Evolutionary conservation across 768 basidiomycete genomes (phyloP), one percentile per base, ranked within the genome.

Genomic region (Guyanaporus albipodus): DNA sequence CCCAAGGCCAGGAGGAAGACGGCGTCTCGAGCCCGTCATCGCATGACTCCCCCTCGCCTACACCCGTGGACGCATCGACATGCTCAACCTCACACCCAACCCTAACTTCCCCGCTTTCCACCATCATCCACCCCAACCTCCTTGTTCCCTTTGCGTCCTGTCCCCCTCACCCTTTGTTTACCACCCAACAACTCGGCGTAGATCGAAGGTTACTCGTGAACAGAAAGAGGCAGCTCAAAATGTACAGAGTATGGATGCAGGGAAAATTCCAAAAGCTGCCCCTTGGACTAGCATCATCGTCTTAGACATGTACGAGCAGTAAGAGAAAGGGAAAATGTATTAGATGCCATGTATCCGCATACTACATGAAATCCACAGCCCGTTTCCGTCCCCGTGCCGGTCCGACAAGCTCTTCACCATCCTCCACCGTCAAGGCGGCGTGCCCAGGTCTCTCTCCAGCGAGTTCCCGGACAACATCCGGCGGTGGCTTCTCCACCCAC

Each of bases 161-260:
- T 33, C 71, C 73, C 12, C 57, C 74, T 2, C 80, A 82, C 37
- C 81, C 84, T 6, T 70, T 91, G 28, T 94, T 97, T 66, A 61
- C 73, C n/a, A 76, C 81, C n/a, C 79, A 84, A 46, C 88, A 91
- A 58, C 75, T 98, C 2, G 93, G 92, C 2, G 79, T 93, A 6
- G 96, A 99, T 70, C 74, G 93, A 7, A 76, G 96, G 34, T 68
- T 99, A 46, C 74, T 98, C 35, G 84, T 99, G 42, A 99, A 99
- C 61, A 76, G 96, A 37, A 97, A 96, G 69, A 74, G 90, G 48
- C 87, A 93, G 68, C 69, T 96, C 41, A 95, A 95, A 67, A 99
- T 99, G 96, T 97, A 95, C 63, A 75, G 96, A 37, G 87, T 93
- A 0, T 95, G 91, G 91, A 82, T 93, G 83, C 91, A 94, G 67